Evolutionary conservation across 345 rosid species (phyloP).

Genomic region (Citrus medica): DNA sequence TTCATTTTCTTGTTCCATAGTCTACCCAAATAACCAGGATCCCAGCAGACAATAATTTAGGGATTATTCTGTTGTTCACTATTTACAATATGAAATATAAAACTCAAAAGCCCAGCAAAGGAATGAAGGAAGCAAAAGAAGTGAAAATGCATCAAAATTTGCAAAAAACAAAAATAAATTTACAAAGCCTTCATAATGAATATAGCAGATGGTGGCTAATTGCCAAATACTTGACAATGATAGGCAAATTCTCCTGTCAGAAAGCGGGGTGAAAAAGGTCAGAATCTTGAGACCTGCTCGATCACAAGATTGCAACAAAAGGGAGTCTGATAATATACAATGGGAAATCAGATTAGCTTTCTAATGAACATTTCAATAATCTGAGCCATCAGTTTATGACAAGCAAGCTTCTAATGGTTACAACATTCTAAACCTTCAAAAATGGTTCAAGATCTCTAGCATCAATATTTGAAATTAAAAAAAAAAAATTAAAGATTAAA

Average conservation of each 20-base stretch:
- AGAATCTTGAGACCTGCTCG: not conserved
- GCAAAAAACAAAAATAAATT: not conserved
- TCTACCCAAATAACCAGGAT: slow-evolving; percentile 6
- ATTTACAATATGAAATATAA: not conserved
- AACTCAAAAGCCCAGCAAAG: not conserved
- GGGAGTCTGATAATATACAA: not conserved
- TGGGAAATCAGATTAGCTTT: not conserved
- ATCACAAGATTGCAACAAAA: not conserved
- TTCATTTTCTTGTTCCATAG: slow-evolving; percentile 36
- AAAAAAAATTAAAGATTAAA: not conserved
- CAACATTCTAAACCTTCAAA: not conserved
- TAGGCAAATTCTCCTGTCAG: not conserved
- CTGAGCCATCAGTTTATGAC: not conserved
- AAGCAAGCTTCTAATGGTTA: not conserved
- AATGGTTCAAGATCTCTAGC: not conserved
- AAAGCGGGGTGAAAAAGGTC: not conserved
- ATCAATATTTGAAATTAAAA: not conserved
- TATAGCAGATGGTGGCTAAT: not conserved
- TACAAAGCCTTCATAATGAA: not conserved
- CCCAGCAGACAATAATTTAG: not conserved
- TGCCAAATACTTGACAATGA: not conserved
- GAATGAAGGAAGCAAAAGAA: not conserved
- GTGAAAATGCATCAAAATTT: not conserved
- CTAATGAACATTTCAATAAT: not conserved
- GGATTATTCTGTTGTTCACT: not conserved